Evolutionary conservation across 306 rosid genomes (phyloP), one percentile per base, ranked within the genome.

Genomic region (Cicer judaicum): DNA sequence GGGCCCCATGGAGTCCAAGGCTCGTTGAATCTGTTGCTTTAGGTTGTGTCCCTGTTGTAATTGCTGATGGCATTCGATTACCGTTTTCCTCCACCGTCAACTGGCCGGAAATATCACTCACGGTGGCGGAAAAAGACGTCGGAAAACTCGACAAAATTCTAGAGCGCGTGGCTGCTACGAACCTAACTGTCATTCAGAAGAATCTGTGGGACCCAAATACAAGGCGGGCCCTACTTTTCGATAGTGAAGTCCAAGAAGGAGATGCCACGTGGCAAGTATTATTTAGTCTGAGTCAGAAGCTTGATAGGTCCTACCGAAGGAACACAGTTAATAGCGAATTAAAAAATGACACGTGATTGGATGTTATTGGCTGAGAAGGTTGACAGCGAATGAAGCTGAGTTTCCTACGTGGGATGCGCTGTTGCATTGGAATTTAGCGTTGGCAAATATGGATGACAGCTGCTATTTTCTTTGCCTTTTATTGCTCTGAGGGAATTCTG

Each of bases 1-100:
- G 99, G 99, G 99, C 99, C 48, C 99, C 99, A 0, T 95, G 99
- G 99, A 95, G 99, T 41, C 99, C 99, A 0, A 84, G 99, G 13
- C 86, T 95, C 2, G 97, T 92, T 0, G 99, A 95, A 70, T 90
- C 99, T 0, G 89, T 92, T 0, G 98, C 81, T 0, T 42, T 95
- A 46, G 99, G 99, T 0, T 95, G 99, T 75, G 96, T 95, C 13
- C 99, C 99, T 18, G 97, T 95, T 0, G 74, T 95, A 0, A 92
- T 95, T 21, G 98, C 98, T 0, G 98, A 95, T 8, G 96, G 89
- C 0, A 92, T 95, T 12, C 85, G 86, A 59, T 57, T 92, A 76
- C 99, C 99, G 1, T 95, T 89, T 44, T 5, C 83, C 1, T 74
- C 82, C 15, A 84, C 88, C 57, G 91, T 95, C 48, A 77, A 68